phyloP scores from a whole-genome alignment of 768 basidiomycete species.

The Rhodotorula toruloides region DNA sequence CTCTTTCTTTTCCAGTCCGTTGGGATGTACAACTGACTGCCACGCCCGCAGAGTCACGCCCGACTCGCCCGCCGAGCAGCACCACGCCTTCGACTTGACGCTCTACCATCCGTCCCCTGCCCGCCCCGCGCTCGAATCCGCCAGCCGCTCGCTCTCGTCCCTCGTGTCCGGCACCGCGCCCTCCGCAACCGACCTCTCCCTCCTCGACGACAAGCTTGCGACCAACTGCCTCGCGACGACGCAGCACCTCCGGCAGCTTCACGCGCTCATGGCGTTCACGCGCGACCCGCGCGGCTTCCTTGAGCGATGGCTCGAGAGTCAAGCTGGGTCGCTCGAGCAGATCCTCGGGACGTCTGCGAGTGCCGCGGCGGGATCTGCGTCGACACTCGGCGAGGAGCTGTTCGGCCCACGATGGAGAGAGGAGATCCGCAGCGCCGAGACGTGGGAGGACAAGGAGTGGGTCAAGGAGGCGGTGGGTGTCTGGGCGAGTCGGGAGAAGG shows the following conservation, averaged over 20 bases:
- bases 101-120: slow-evolving; percentile 5
- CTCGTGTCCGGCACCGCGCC: not conserved
- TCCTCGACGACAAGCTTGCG: slow-evolving; percentile 25
- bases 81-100: slow-evolving; percentile 13
- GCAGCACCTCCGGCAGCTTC: not conserved
- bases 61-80: not conserved
- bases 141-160: not conserved
- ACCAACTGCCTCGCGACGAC: not conserved
- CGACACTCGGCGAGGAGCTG: not conserved
- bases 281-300: slow-evolving; percentile 22
- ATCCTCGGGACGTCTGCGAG: not conserved
- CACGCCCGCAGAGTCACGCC: not conserved
- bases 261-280: slow-evolving; percentile 11
- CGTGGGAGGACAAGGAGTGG: slow-evolving; percentile 9
- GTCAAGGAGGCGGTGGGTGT: slow-evolving; percentile 20
- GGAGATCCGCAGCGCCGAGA: not conserved
- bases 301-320: not conserved
- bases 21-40: no score
- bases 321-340: not conserved
- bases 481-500: not conserved
- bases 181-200: not conserved
- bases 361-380: not conserved
- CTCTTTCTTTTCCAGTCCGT: not conserved
- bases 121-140: slow-evolving; percentile 4
- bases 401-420: not conserved